Evolutionary conservation across 139 green algal genomes (phyloP).

Genomic region (Chlorella ohadii): DNA sequence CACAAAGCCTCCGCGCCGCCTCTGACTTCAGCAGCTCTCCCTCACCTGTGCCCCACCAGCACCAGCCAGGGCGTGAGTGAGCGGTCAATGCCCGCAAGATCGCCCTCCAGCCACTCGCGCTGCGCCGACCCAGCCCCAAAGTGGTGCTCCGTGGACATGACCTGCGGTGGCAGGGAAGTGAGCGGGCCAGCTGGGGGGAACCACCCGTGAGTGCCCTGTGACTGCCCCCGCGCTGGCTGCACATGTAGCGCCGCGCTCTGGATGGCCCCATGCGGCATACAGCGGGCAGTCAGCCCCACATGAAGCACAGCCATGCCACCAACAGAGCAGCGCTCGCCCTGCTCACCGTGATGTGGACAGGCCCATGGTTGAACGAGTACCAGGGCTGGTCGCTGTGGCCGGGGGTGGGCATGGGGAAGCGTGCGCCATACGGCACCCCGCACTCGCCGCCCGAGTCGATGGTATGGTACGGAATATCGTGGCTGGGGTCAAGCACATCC

Average conservation of each 20-base stretch:
- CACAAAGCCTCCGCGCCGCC: too few relatives aligned
- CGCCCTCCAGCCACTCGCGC: constrained; percentile 20
- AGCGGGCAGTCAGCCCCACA: too few relatives aligned
- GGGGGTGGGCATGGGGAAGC: constrained; percentile 61
- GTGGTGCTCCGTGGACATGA: constrained; percentile 7
- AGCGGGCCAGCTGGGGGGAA: too few relatives aligned
- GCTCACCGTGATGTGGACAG: neutral
- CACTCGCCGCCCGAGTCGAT: constrained; percentile 74
- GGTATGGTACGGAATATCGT: constrained; percentile 19
- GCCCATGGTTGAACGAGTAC: constrained; percentile 51
- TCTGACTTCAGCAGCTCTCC: too few relatives aligned
- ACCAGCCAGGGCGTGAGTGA: neutral
- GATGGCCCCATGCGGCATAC: too few relatives aligned
- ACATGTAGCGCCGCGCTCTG: too few relatives aligned
- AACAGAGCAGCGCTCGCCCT: too few relatives aligned
- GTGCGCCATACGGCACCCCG: constrained; percentile 63
- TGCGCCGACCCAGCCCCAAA: neutral
- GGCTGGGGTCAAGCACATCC: constrained; percentile 57
- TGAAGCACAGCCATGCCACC: too few relatives aligned
- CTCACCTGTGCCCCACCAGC: constrained; percentile 14
- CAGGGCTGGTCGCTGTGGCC: constrained; percentile 75
- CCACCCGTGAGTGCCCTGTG: too few relatives aligned
- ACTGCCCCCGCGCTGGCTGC: too few relatives aligned
- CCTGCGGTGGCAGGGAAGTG: too few relatives aligned
- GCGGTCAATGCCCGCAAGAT: constrained; percentile 58